Percentiles rank a stretch among this genome's conserved stretches.
These are phyloP conservation scores for Myriangium duriaei DNA, from an alignment of 2,329 filamentous ascomycete genomes.

Conservation along the genomic window DNA sequence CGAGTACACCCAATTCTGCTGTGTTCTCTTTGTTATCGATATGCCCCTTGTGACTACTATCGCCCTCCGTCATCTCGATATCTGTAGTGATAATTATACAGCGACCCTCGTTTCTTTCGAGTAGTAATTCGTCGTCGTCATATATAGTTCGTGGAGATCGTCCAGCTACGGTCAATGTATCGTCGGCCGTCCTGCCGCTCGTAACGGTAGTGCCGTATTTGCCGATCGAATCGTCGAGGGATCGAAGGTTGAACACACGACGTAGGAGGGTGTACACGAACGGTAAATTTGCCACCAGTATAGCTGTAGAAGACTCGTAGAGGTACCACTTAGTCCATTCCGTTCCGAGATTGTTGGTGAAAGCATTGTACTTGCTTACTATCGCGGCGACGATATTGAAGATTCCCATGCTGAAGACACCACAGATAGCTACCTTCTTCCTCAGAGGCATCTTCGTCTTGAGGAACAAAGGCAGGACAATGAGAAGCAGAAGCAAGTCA, in stretches of 20 bases:
- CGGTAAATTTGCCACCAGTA: slow-evolving; percentile 49
- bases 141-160: no score
- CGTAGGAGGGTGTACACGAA: slow-evolving; percentile 39
- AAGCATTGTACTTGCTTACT: slow-evolving; percentile 51
- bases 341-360: slow-evolving; percentile 42
- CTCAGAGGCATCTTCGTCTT: slow-evolving; percentile 29
- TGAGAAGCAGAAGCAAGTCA: slow-evolving; percentile 32
- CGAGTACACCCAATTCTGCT: no score
- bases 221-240: slow-evolving; percentile 8
- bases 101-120: no score
- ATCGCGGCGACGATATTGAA: slow-evolving; percentile 46
- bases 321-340: slow-evolving; percentile 50
- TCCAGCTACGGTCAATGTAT: no score
- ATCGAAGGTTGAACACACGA: slow-evolving; percentile 10
- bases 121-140: no score
- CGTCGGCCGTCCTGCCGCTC: no score
- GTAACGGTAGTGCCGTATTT: slow-evolving; percentile 8
- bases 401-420: slow-evolving; percentile 44
- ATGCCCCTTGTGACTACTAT: no score
- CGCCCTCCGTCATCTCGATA: no score
- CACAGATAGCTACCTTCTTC: slow-evolving; percentile 42
- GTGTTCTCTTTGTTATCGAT: no score
- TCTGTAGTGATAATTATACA: no score
- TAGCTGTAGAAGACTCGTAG: slow-evolving; percentile 45
- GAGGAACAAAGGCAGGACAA: slow-evolving; percentile 34